Evolutionary conservation across 1,139 yeast genomes (phyloP).

Genomic region (Meyerozyma sp.): DNA sequence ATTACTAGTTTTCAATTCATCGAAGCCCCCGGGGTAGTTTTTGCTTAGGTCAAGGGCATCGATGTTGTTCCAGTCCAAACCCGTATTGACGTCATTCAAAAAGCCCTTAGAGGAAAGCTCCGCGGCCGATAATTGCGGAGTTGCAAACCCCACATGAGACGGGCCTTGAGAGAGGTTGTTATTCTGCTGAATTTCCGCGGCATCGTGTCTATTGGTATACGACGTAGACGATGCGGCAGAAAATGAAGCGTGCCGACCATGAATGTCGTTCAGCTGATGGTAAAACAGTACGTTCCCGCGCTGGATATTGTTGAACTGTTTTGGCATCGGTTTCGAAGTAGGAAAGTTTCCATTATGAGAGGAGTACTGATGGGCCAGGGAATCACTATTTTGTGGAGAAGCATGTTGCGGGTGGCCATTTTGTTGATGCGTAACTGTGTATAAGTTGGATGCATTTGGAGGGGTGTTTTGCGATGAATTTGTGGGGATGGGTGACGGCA

Average conservation of each 20-base stretch:
- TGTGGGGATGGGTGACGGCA: constrained; percentile 23
- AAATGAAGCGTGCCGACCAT: constrained; percentile 64
- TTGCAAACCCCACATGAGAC: constrained; percentile 68
- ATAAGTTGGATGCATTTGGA: constrained; percentile 6
- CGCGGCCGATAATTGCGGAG: constrained; percentile 58
- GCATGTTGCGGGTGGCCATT: constrained; percentile 5
- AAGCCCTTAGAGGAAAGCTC: constrained; percentile 16
- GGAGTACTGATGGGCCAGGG: constrained; percentile 6
- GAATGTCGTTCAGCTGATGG: background rate
- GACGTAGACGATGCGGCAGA: constrained; percentile 74
- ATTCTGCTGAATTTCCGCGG: constrained; percentile 21
- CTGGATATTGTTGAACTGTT: constrained; percentile 1
- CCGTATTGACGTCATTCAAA: constrained; percentile 15
- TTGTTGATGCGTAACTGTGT: background rate
- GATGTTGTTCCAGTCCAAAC: constrained; percentile 32
- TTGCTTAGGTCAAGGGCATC: constrained; percentile 24
- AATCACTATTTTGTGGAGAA: constrained; percentile 9
- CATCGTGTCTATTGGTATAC: constrained; percentile 53
- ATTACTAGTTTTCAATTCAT: background rate
- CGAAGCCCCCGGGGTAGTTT: constrained; percentile 2
- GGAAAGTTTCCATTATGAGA: constrained; percentile 2
- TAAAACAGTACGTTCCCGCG: background rate
- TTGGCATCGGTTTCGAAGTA: constrained; percentile 2
- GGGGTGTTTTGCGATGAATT: constrained; percentile 20
- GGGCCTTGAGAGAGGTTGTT: constrained; percentile 39